Evolutionary conservation across 2,329 filamentous ascomycete species (phyloP), one percentile per base, ranked within the genome.

Genomic region (Colletotrichum paranaense): DNA sequence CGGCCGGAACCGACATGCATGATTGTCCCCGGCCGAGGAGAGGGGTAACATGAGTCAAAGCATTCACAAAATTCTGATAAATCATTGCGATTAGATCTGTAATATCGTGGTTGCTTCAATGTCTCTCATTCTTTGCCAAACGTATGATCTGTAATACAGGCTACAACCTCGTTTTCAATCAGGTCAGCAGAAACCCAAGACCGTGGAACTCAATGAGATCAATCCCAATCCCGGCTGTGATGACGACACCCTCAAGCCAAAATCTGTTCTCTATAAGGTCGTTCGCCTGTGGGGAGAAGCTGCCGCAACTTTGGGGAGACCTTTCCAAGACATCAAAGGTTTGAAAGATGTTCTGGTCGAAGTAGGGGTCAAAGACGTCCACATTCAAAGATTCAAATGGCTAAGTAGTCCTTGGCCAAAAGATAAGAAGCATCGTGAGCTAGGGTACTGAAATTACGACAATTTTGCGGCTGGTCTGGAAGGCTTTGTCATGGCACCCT

Each of bases 171-270:
- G 35, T 5, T 38, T 11, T 5, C 11, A 4, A 38, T 1, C 35
- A 38, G 4, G 35, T 38, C 35, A 4, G 7, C 35, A 38, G 35
- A 1, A 38, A 12, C 8, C 8, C 32, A 12, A 38, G 8, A 38
- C 32, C 79, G 57, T 85, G 2, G 84, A 86, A 64, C 78, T 83
- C 2, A 81, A 85, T 22, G 86, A 88, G 53, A 80, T 84, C 4
- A 78, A 82, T 30, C 80, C 83, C 9, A 78, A 79, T 1, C 76
- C 82, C 0, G 78, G 76, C 24, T 85, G 81, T 56, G 85, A 87
- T 59, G 86, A 88, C 67, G 81, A 76, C 24, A 84, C 82, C 0
- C 72, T 84, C 1, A 67, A 76, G 3, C 69, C 77, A 3, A 79
- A 78, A 42, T 82, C 78, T 0, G 75, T 75, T 26, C 69, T 83